Conservation (phyloP, 768 basidiomycete species). For the Kwoniella heveanensis region DNA sequence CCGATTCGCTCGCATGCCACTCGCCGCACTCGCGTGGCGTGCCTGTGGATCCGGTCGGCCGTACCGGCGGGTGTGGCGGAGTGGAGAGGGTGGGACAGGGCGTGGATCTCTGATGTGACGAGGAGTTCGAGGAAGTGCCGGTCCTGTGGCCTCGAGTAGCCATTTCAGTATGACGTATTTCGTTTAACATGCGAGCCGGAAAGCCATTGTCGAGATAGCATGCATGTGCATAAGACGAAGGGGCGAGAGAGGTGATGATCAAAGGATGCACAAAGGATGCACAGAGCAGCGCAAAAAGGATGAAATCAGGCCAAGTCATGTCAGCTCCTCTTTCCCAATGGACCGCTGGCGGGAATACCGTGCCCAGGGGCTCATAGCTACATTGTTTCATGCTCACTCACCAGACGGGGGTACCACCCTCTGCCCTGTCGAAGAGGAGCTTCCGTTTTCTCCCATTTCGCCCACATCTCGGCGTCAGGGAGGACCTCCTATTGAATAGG, state of each 20-base stretch:
- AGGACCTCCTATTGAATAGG: slow-evolving; percentile 52
- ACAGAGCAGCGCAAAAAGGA: no score
- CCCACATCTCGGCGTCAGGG: slow-evolving; percentile 53
- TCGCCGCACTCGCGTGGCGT: slow-evolving; percentile 50
- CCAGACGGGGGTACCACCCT: slow-evolving; percentile 54
- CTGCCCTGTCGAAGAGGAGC: slow-evolving; percentile 51
- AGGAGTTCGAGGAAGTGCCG: slow-evolving; percentile 55
- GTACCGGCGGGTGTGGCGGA: not conserved
- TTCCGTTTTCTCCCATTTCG: slow-evolving; percentile 53
- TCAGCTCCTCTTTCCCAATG: no score
- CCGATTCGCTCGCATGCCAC: slow-evolving; percentile 55
- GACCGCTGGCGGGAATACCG: no score
- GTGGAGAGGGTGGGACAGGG: slow-evolving; percentile 46
- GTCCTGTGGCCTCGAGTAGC: slow-evolving; percentile 32
- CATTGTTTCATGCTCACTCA: no score
- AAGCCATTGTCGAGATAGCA: not conserved
- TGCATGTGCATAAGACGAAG: no score
- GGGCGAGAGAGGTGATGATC: not conserved
- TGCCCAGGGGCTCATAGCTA: no score
- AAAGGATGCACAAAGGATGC: not conserved
- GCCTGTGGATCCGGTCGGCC: slow-evolving; percentile 46
- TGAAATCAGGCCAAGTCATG: no score
- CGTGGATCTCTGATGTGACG: slow-evolving; percentile 53
- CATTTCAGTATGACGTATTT: no score
- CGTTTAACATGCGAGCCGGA: no score